Percentiles rank a stretch among this genome's conserved stretches.
Conservation (phyloP, 805 yeast species). For the Saccharomycopsis amapae region DNA sequence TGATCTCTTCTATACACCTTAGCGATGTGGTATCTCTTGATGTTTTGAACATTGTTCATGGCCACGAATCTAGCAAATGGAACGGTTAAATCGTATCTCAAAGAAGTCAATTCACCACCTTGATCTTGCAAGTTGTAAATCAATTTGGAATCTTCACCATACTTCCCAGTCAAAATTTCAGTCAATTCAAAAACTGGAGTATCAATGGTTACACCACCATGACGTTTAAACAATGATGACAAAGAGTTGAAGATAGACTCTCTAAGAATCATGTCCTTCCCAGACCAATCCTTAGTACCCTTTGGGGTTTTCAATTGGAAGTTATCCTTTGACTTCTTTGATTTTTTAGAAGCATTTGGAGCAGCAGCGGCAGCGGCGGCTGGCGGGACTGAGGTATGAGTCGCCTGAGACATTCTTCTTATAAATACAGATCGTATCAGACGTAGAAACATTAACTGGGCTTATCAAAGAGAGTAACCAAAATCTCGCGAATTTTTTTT, state of each 20-base stretch:
- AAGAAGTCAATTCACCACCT: constrained; percentile 95
- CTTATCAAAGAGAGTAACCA: no score
- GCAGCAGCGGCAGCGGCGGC: constrained; percentile 21
- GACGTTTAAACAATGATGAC: constrained; percentile 75
- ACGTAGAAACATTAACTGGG: neutral
- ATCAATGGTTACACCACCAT: constrained; percentile 97
- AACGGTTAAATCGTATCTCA: constrained; percentile 94
- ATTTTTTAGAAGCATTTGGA: constrained; percentile 22
- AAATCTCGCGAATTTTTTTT: no score
- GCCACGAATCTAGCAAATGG: constrained; percentile 98
- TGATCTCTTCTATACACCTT: constrained; percentile 98
- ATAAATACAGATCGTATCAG: neutral
- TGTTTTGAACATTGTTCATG: constrained; percentile 81
- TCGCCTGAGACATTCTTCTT: constrained; percentile 18
- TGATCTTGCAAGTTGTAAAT: constrained; percentile 96
- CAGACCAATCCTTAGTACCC: constrained; percentile 98
- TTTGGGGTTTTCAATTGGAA: constrained; percentile 90
- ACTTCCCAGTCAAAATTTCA: constrained; percentile 92
- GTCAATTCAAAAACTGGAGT: constrained; percentile 97
- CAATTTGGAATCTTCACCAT: constrained; percentile 96
- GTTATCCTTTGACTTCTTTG: constrained; percentile 36
- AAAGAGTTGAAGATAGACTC: constrained; percentile 76
- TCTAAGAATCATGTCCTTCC: constrained; percentile 92
- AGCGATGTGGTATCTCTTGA: constrained; percentile 95
- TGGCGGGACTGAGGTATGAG: constrained; percentile 9